Evolutionary conservation across 306 rosid genomes (phyloP).

Genomic region (Ochetophila trinervis): DNA sequence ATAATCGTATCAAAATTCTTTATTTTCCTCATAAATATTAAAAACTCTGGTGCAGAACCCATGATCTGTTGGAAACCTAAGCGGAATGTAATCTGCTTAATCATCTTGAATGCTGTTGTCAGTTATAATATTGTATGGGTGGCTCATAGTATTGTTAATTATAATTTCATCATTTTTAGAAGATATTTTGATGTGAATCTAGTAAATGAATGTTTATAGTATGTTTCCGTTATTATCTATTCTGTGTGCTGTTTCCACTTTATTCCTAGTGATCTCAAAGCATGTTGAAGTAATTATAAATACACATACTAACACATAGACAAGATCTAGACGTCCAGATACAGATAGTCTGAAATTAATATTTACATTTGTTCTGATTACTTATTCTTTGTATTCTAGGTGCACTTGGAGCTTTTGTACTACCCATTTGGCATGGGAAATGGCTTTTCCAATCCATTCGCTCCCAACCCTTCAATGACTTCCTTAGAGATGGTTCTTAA

Average conservation of each 20-base stretch:
- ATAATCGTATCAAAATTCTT: neutral
- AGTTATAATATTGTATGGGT: neutral
- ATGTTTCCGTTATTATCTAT: too few species aligned
- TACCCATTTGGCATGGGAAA: conserved; percentile 76
- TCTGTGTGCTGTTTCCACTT: too few species aligned
- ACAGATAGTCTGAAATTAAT: conserved; percentile 6
- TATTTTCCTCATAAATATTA: neutral
- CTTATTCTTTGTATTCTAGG: conserved; percentile 42
- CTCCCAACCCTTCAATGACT: conserved; percentile 60
- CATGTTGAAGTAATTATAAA: too few species aligned
- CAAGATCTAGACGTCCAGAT: neutral
- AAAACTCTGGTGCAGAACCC: neutral
- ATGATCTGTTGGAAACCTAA: neutral
- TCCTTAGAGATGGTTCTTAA: conserved; percentile 84
- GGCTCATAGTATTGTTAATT: neutral
- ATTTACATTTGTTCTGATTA: conserved; percentile 15
- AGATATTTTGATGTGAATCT: too few species aligned
- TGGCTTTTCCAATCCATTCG: conserved; percentile 70
- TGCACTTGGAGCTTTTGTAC: conserved; percentile 92
- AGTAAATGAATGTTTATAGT: too few species aligned
- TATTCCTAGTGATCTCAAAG: too few species aligned
- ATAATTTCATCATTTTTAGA: too few species aligned
- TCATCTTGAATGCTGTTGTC: neutral
- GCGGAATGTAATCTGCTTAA: neutral
- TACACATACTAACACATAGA: neutral